Conservation (phyloP, 208 protist species). For the Trypanosoma mega region DNA sequence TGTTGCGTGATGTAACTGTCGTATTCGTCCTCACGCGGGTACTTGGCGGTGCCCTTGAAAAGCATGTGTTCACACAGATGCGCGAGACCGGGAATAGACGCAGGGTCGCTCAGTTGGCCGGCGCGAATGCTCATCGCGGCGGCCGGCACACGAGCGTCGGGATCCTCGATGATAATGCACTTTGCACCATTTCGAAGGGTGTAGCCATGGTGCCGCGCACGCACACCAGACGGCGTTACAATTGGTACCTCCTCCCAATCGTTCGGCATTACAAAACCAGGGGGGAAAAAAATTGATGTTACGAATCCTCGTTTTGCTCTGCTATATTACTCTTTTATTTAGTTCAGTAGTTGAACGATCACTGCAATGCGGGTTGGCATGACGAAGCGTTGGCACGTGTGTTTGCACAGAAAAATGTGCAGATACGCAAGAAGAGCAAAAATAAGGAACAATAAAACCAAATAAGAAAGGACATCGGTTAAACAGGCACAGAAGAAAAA, state of each 20-base stretch:
- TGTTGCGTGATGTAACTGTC: slow-evolving; percentile 66
- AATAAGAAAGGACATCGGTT: slow-evolving; percentile 20
- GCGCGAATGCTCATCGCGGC: slow-evolving; percentile 79
- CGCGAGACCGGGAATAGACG: slow-evolving; percentile 69
- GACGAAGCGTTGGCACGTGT: too few relatives aligned
- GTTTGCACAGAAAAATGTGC: too few relatives aligned
- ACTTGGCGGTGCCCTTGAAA: slow-evolving; percentile 93
- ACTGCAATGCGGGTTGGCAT: too few relatives aligned
- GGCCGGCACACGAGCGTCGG: slow-evolving; percentile 43
- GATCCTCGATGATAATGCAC: slow-evolving; percentile 76
- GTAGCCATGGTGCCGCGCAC: slow-evolving; percentile 47
- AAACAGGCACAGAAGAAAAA: slow-evolving; percentile 3
- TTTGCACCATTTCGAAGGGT: slow-evolving; percentile 69
- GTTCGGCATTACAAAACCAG: slow-evolving; percentile 10
- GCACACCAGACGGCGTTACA: slow-evolving; percentile 45
- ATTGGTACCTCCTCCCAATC: slow-evolving; percentile 30
- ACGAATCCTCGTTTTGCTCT: too few relatives aligned
- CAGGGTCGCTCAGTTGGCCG: slow-evolving; percentile 69
- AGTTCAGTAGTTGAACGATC: too few relatives aligned
- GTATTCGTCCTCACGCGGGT: slow-evolving; percentile 90
- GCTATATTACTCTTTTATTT: too few relatives aligned
- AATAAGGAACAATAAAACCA: slow-evolving; percentile 15
- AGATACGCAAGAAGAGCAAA: too few relatives aligned
- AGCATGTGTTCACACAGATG: slow-evolving; percentile 95
- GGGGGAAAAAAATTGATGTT: too few relatives aligned